Base-by-base conservation (phyloP, 2,329 filamentous ascomycete genomes). In the Coniochaeta hoffmannii region DNA sequence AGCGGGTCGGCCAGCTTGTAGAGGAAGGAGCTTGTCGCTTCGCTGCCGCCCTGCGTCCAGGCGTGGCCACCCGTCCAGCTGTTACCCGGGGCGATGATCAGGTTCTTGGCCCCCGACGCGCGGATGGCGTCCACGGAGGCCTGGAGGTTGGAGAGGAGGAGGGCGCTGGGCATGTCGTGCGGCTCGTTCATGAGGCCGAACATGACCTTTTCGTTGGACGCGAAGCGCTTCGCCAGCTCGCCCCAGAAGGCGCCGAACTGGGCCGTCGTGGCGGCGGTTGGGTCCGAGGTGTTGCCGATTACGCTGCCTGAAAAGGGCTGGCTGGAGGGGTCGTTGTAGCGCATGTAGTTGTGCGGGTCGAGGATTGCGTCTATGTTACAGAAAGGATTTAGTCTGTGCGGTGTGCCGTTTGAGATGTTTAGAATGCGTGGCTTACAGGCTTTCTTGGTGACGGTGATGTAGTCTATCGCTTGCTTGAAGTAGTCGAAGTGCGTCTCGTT, bases 341-440 rank as follows among this genome's bases (percentile, higher is more conserved):
- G 70, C 77, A 79, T 79, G 62, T 79, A 77, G 63, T 78, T 79
- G 66, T 79, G 77, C 2, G 76, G 76, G 61, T 79, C 76, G 2
- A 80, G 64, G 57, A 80, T 76, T 10, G 69, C 71, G 58, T 79
- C 69, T 46, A 46, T 28, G 26, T 28, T 11, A 46, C n/a, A 2
- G 34, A n/a, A 5, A 2, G 17, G 7, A 11, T 41, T 14, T 15
- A 28, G 4, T 46, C 24, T 12, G 26, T 8, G 4, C 24, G 19
- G 8, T 9, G 41, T 46, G 14, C 22, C 19, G 22, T 30, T 2
- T 12, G 24, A 19, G n/a, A 5, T 4, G 19, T 24, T 34, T 2
- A 55, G 30, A n/a, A 5, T 35, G 38, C 30, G 12, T n/a, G 22
- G 59, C 60, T 9, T 52, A 66, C 63, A 72, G 0, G 71, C 69